A percentile compares a stretch with the other conserved stretches of the same genome.
Conservation (phyloP, 192 early-diverging fungal genomes). For the Glomus cerebriforme region DNA sequence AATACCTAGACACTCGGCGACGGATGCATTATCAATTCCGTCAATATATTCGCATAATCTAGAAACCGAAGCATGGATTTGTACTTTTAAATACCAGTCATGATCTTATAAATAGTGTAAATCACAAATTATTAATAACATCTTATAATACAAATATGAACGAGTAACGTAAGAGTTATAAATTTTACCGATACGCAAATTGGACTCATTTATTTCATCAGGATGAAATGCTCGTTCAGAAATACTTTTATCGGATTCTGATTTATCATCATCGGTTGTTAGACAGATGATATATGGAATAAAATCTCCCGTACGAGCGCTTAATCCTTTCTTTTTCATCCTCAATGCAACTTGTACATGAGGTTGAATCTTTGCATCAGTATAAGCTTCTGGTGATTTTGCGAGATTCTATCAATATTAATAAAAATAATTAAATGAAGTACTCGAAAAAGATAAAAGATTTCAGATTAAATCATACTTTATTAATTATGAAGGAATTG, state of each 20-base stretch:
- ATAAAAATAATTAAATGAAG: background rate
- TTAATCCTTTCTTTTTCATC: constrained; percentile 69
- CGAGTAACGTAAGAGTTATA: background rate
- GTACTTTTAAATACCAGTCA: constrained; percentile 93
- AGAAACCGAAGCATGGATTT: constrained; percentile 85
- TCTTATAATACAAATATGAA: background rate
- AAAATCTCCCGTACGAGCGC: constrained; percentile 81
- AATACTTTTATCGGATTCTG: constrained; percentile 46
- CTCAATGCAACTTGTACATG: constrained; percentile 94
- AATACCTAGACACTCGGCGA: constrained; percentile 85
- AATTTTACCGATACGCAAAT: constrained; percentile 46
- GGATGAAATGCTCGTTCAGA: constrained; percentile 83
- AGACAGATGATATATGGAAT: constrained; percentile 91
- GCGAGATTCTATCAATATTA: constrained; percentile 67
- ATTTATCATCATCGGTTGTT: constrained; percentile 40
- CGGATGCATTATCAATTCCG: constrained; percentile 71
- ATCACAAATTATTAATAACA: background rate
- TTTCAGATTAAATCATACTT: constrained; percentile 50
- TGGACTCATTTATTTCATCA: constrained; percentile 70
- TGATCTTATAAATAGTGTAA: constrained; percentile 50
- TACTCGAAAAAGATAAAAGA: background rate
- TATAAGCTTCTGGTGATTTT: constrained; percentile 89
- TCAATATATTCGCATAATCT: constrained; percentile 85
- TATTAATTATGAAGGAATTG: constrained; percentile 90
- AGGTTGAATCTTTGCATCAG: constrained; percentile 84